Evolutionary conservation across 768 basidiomycete species (phyloP), one percentile per base, ranked within the genome.

Genomic region (Lentinula lateritia): DNA sequence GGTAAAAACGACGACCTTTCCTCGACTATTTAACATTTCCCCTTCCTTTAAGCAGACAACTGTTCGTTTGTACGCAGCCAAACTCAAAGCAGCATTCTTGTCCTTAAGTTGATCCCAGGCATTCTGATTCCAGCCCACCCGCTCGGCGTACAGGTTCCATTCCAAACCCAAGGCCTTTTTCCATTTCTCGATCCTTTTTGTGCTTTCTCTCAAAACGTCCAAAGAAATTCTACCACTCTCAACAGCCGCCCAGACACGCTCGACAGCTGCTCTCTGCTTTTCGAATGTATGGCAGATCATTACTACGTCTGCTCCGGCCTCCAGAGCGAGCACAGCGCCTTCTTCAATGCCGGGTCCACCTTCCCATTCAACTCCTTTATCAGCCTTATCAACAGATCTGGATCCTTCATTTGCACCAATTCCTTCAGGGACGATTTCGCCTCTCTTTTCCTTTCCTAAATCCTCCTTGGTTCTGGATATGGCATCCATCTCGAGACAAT

Each of bases 401-500:
- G 41, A 15, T 12, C 56, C 43, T 6, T 23, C 6, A 48, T 58
- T 34, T 15, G 56, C 13, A 5, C 23, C 56, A 46, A 58, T 58
- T 20, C 56, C 42, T 45, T 16, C 15, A 6, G 13, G 9, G 20
- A 10, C 10, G n/a, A 20, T 18, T 41, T 38, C 6, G n/a, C n/a
- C 38, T 39, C 28, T 9, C 43, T 45, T 45, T 36, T 28, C 39
- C 20, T 46, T 46, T 28, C 7, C 15, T 10, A 43, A 18, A 38
- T 48, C 58, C 36, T 35, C 71, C 10, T 77, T 74, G 16, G 74
- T 73, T 34, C 79, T 75, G 0, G 83, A 79, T 15, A 90, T 81
- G 10, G 89, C 88, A 52, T 85, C 85, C 89, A 91, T 90, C 72
- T 90, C 88, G 23, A 90, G 72, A 66, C 89, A 90, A 67, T 90